Percentiles rank a stretch among this genome's conserved stretches.
These are phyloP conservation scores for Claviceps sp. DNA, from an alignment of 2,329 filamentous ascomycete genomes.

Conservation along the genomic window DNA sequence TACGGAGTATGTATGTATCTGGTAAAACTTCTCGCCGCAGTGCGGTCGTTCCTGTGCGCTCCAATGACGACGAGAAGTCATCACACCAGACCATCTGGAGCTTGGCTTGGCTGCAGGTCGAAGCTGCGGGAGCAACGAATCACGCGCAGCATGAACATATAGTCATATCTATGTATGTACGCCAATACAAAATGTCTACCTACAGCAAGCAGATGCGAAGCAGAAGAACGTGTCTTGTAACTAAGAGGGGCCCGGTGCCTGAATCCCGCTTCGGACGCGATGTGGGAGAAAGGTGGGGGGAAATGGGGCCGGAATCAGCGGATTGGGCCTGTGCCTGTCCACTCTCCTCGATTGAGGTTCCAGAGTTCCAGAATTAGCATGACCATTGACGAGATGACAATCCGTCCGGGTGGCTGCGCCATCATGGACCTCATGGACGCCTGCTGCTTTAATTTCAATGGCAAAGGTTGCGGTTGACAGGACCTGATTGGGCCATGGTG, in stretches of 20 bases:
- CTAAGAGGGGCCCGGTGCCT: not conserved
- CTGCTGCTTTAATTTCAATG: not conserved
- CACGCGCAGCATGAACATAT: not conserved
- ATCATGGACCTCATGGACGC: conserved; percentile 6
- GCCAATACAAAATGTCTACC: too few species aligned
- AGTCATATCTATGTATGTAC: not conserved
- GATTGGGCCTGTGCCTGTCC: not conserved
- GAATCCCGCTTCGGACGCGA: not conserved
- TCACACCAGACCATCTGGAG: not conserved
- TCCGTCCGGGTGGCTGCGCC: conserved; percentile 19
- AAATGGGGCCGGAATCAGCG: conserved; percentile 14
- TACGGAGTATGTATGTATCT: too few species aligned
- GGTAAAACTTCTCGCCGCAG: not conserved
- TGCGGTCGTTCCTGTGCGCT: not conserved
- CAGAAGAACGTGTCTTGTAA: not conserved
- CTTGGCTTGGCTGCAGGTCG: not conserved
- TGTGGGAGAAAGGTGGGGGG: not conserved
- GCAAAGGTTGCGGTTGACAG: not conserved
- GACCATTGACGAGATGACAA: not conserved
- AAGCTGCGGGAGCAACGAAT: not conserved
- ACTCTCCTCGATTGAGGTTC: conserved; percentile 7
- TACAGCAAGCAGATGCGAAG: not conserved
- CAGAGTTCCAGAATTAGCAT: conserved; percentile 25
- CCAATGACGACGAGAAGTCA: not conserved
- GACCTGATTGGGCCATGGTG: not conserved